Conservation (phyloP, 192 early-diverging fungal genomes). For the Linnemannia zychae region DNA sequence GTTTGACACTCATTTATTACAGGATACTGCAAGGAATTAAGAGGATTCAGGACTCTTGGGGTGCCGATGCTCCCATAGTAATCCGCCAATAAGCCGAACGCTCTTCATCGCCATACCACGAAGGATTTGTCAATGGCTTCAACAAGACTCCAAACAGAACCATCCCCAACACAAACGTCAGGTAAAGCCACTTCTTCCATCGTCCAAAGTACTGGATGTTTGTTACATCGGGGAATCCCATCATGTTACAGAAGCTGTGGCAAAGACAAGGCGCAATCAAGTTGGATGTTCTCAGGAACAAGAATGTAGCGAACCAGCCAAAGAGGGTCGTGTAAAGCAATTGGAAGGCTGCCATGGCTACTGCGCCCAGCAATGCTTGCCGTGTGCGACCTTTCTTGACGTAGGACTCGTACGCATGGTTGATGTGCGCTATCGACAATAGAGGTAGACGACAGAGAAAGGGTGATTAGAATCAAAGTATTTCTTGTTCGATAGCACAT, state of each 20-base stretch:
- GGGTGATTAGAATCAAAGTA: too few relatives aligned
- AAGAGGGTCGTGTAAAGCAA: constrained; percentile 82
- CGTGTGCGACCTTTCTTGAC: constrained; percentile 53
- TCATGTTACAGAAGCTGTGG: constrained; percentile 82
- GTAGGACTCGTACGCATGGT: constrained; percentile 75
- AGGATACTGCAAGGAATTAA: neutral
- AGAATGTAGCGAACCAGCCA: constrained; percentile 82
- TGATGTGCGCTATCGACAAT: constrained; percentile 70
- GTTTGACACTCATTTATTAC: neutral
- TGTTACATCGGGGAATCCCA: constrained; percentile 81
- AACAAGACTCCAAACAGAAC: constrained; percentile 46
- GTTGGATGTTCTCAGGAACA: constrained; percentile 73
- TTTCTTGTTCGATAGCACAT: too few relatives aligned
- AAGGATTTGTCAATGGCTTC: constrained; percentile 48
- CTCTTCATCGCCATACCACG: constrained; percentile 26
- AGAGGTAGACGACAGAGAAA: neutral
- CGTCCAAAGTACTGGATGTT: constrained; percentile 51
- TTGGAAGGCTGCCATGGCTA: constrained; percentile 65
- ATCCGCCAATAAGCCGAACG: constrained; percentile 31
- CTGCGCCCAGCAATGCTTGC: constrained; percentile 58
- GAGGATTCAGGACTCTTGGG: neutral
- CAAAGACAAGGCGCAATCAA: constrained; percentile 64
- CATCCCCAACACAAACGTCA: constrained; percentile 38
- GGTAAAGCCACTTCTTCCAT: constrained; percentile 35
- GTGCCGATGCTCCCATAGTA: neutral